Base-by-base conservation (phyloP, 2,329 filamentous ascomycete genomes). In the Trichophyton verrucosum region DNA sequence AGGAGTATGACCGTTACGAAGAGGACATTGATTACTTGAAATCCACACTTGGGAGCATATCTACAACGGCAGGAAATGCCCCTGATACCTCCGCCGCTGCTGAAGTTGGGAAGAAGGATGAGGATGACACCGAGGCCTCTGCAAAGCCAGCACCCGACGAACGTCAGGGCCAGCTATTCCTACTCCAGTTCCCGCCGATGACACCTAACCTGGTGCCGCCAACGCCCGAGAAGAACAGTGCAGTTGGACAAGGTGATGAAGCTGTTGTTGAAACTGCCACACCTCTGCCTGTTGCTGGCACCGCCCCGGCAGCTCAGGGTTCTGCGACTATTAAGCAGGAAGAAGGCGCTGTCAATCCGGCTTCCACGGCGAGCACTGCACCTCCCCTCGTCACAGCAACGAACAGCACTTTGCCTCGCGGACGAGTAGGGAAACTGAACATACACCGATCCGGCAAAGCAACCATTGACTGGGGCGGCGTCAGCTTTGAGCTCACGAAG, bases 121-220 rank as follows among this genome's bases (percentile, higher is more conserved):
- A 61, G 13, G 64, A 33, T 1, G 62, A 66, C 13, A 62, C 66
- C 56, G 67, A 65, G 9, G 60, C 64, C n/a, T 65, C 66, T 36
- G 64, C 67, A 24, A 62, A 69, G 20, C 64, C 64, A n/a, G 70
- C 67, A 47, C 70, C 67, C 44, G 77, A 74, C 58, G 74, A 75
- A 47, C 75, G 78, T 17, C 73, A 80, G 40, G 80, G 83, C 60
- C 78, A 80, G 61, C 76, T 84, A 59, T 86, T 86, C 68, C 75
- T 86, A 58, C 82, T 86, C 69, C 84, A 86, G 69, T 80, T 86
- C 66, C 84, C 84, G 11, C 82, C 84, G 0, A 76, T 84, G 61
- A 80, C 85, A 3, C 84, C 84, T 3, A 80, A 81, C 62, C 77
- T 86, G 24, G 66, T 75, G 40, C 68, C 77, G 8, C 72, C 77